A percentile compares a stretch with the other conserved stretches of the same genome.
Conservation (phyloP, 1,139 yeast species). For the Yamadazyma siamensis region DNA sequence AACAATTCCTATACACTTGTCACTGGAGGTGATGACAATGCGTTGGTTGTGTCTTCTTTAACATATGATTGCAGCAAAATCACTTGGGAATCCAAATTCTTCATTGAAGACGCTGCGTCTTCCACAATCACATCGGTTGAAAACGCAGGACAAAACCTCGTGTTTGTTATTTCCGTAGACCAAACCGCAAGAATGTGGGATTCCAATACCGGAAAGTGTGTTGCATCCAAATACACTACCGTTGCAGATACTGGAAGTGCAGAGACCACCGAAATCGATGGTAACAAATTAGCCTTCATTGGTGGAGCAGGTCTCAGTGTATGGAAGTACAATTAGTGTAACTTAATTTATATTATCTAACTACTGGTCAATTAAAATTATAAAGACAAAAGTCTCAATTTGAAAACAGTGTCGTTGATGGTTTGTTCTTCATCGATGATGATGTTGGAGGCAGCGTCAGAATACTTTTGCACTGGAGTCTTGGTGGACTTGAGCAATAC, state of each 20-base stretch:
- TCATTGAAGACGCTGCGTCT: conserved; percentile 65
- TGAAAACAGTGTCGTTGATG: conserved; percentile 81
- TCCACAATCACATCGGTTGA: conserved; percentile 77
- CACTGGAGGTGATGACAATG: conserved; percentile 94
- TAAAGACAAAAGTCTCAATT: conserved; percentile 71
- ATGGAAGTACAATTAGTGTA: conserved; percentile 43
- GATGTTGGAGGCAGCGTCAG: conserved; percentile 37
- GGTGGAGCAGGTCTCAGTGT: conserved; percentile 74
- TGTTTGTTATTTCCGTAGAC: conserved; percentile 68
- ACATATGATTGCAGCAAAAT: conserved; percentile 15
- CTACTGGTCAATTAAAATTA: too few species aligned
- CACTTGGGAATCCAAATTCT: conserved; percentile 22
- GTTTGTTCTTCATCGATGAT: conserved; percentile 89
- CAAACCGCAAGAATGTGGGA: conserved; percentile 73
- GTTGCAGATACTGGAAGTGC: conserved; percentile 88
- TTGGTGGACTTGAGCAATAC: conserved; percentile 77
- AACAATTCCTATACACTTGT: conserved; percentile 32
- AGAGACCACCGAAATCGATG: conserved; percentile 31
- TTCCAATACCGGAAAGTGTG: conserved; percentile 20
- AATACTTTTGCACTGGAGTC: conserved; percentile 47
- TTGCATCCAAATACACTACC: conserved; percentile 60
- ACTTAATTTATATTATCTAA: background rate
- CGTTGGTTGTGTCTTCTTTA: conserved; percentile 49
- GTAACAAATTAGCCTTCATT: conserved; percentile 33
- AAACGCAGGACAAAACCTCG: conserved; percentile 15